Conservation (phyloP, 1,284 basidiomycete species). For the Boletus holoroseus region DNA sequence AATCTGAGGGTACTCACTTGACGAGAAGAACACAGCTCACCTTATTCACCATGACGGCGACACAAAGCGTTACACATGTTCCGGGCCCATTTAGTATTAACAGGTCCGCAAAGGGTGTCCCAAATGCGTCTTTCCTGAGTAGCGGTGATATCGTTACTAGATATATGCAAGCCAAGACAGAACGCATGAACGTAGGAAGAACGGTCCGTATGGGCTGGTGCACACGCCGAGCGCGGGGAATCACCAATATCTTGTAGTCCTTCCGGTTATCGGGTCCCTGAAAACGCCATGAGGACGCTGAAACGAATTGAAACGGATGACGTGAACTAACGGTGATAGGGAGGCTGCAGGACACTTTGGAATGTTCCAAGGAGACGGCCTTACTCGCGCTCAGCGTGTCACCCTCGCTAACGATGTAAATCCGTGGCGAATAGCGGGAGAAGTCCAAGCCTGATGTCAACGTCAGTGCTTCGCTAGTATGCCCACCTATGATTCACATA, state of each 20-base stretch:
- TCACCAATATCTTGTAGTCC: constrained; percentile 50
- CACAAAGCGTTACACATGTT: constrained; percentile 81
- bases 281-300: constrained; percentile 11
- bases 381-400: constrained; percentile 77
- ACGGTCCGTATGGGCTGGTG: constrained; percentile 73
- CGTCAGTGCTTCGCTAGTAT: constrained; percentile 84
- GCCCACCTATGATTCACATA: constrained; percentile 64
- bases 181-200: constrained; percentile 56
- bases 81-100: constrained; percentile 94
- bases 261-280: constrained; percentile 15
- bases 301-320: neutral
- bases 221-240: constrained; percentile 83
- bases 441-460: constrained; percentile 77
- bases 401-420: constrained; percentile 80
- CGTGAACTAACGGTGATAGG: constrained; percentile 17
- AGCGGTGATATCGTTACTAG: constrained; percentile 51
- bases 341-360: constrained; percentile 27
- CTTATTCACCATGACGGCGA: constrained; percentile 68
- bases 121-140: constrained; percentile 23
- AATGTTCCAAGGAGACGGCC: constrained; percentile 59
- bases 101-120: constrained; percentile 60
- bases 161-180: constrained; percentile 55
- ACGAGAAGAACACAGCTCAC: constrained; percentile 44
- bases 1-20: neutral
- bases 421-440: constrained; percentile 67